Evolutionary conservation across 148 eudicot species (phyloP).

Genomic region (Drosera capensis): DNA sequence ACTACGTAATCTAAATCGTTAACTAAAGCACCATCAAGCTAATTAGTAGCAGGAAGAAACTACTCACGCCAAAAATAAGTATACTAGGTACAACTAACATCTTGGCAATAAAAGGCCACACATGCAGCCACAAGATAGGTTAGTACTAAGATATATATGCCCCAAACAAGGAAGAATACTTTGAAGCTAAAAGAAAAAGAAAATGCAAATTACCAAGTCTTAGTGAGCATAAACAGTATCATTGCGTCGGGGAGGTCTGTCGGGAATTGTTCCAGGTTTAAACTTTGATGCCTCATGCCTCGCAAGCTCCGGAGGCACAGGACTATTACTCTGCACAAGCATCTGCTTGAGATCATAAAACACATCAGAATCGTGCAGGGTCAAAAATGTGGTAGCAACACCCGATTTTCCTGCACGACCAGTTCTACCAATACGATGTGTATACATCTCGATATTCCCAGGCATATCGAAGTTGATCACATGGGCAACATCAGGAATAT

Average conservation of each 20-base stretch:
- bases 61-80: no score
- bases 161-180: no score
- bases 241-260: slow-evolving; percentile 50
- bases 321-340: slow-evolving; percentile 62
- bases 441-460: slow-evolving; percentile 53
- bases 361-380: slow-evolving; percentile 54
- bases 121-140: no score
- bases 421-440: slow-evolving; percentile 51
- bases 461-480: slow-evolving; percentile 57
- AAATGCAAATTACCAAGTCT: no score
- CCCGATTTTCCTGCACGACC: slow-evolving; percentile 61
- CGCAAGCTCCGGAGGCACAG: slow-evolving; percentile 72
- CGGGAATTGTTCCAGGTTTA: slow-evolving; percentile 47
- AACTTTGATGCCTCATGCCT: slow-evolving; percentile 62
- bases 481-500: slow-evolving; percentile 53
- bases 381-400: slow-evolving; percentile 66
- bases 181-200: no score
- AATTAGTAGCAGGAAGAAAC: no score
- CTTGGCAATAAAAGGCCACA: no score
- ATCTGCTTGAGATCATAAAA: slow-evolving; percentile 76
- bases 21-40: no score
- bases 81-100: no score
- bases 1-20: no score
- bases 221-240: slow-evolving; percentile 43
- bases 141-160: no score